Base-by-base conservation (phyloP, 1,284 basidiomycete genomes). In the Laetiporus sulphureus region DNA sequence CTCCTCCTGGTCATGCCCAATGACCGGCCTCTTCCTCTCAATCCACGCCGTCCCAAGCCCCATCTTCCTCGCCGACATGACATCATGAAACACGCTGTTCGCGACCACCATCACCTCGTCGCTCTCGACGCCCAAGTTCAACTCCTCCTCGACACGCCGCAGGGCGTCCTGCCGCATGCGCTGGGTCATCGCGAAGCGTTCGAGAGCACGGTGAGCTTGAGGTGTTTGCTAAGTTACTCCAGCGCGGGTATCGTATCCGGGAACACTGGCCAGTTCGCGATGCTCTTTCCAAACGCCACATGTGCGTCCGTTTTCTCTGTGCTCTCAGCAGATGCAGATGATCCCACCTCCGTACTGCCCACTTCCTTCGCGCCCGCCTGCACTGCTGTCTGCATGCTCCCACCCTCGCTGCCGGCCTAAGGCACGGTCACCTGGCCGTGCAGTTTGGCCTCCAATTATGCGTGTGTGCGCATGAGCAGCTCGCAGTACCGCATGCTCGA, bases 121-220 rank as follows among this genome's bases (percentile, higher is more conserved):
- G 51, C 71, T 61, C 48, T 64, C 61, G 15, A 68, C 59, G n/a
- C 64, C 64, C 40, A 67, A 69, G n/a, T n/a, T n/a, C n/a, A n/a
- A n/a, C 5, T 73, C 65, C 5, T 65, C 60, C 45, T 66, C 60
- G 30, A 79, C 65, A 24, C 64, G 66, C 36, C 67, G 62, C 29
- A 86, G 56, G 23, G 71, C 73, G 24, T 69, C 64, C 39, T 65
- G 52, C 52, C 81, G 78, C 36, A 69, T 64, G n/a, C 60, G 59
- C 32, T 77, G 77, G 1, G 83, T 85, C 49, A 69, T 63, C 2
- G 69, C 62, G 57, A 85, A 84, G 86, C 79, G 60, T 88, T 87
- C 47, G 83, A 85, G 27, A 87, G 68, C 2, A 85, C 79, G 40
- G 78, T 67, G 45, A 87, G 77, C 46, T 77, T 78, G 63, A 75